Conservation (phyloP, 2,329 filamentous ascomycete genomes). For the Fusarium sp. region DNA sequence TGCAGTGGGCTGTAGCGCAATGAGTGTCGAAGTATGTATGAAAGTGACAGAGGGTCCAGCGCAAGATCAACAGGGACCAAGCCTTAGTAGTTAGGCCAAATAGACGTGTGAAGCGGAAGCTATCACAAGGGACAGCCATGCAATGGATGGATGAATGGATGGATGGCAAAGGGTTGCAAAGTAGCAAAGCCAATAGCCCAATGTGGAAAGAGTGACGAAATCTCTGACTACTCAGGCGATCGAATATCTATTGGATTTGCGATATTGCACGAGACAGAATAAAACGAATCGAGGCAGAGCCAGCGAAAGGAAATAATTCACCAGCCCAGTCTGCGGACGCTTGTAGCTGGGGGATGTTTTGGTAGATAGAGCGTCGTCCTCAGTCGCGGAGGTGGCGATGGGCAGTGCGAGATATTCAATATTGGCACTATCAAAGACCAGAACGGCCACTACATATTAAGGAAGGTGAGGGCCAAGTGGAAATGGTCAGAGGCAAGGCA, state of each 20-base stretch:
- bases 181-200: neutral
- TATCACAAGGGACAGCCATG: conserved; percentile 9
- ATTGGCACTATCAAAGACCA: too few relatives aligned
- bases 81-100: neutral
- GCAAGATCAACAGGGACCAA: conserved; percentile 22
- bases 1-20: conserved; percentile 4
- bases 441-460: too few relatives aligned
- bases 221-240: conserved; percentile 9
- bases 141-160: conserved; percentile 9
- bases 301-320: too few relatives aligned
- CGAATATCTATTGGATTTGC: conserved; percentile 2
- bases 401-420: conserved; percentile 36
- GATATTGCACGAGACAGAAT: too few relatives aligned
- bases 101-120: conserved; percentile 11
- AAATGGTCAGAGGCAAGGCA: neutral
- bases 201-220: conserved; percentile 31
- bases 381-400: conserved; percentile 42
- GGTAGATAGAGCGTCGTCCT: conserved; percentile 5
- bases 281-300: too few relatives aligned
- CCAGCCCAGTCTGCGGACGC: conserved; percentile 2
- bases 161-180: conserved; percentile 5
- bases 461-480: too few relatives aligned
- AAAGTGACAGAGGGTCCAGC: conserved; percentile 8
- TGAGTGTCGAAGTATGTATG: neutral
- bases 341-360: conserved; percentile 4